A percentile compares a stretch with the other conserved stretches of the same genome.
Conservation (phyloP, 2,329 filamentous ascomycete genomes). For the Ascochyta lentis region DNA sequence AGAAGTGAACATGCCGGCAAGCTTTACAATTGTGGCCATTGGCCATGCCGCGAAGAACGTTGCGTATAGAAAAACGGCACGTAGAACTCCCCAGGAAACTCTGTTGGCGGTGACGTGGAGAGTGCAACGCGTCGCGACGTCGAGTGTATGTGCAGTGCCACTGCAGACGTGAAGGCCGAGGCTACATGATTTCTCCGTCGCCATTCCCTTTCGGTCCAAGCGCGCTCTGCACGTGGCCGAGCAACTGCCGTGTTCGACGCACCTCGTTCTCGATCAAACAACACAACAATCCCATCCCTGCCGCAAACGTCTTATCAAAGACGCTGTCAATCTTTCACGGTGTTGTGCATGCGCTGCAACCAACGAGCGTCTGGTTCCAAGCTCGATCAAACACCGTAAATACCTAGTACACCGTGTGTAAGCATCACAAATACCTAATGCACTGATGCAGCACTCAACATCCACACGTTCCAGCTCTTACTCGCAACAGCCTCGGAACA, state of each 20-base stretch:
- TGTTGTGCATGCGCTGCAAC: not conserved
- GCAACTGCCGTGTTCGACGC: conserved; percentile 6
- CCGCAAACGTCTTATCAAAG: not conserved
- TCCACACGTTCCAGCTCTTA: not conserved
- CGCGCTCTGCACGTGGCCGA: conserved; percentile 11
- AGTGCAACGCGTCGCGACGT: not conserved
- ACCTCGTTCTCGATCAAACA: conserved; percentile 2
- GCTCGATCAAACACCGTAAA: not conserved
- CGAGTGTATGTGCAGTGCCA: no score
- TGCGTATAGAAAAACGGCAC: no score
- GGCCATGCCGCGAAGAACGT: no score
- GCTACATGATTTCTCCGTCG: not conserved
- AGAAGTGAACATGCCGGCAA: no score
- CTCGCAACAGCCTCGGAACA: not conserved
- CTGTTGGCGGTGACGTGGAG: not conserved
- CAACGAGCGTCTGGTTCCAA: not conserved
- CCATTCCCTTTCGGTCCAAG: not conserved
- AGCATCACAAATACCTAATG: not conserved
- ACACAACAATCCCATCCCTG: not conserved
- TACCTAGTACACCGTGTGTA: not conserved
- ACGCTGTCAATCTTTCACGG: not conserved
- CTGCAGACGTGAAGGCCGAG: not conserved
- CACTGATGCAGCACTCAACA: not conserved
- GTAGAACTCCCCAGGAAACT: not conserved
- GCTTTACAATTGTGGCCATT: no score